These are phyloP conservation scores for Elsinoe perseae DNA, from an alignment of 2,329 filamentous ascomycete genomes.

Conservation along the genomic window DNA sequence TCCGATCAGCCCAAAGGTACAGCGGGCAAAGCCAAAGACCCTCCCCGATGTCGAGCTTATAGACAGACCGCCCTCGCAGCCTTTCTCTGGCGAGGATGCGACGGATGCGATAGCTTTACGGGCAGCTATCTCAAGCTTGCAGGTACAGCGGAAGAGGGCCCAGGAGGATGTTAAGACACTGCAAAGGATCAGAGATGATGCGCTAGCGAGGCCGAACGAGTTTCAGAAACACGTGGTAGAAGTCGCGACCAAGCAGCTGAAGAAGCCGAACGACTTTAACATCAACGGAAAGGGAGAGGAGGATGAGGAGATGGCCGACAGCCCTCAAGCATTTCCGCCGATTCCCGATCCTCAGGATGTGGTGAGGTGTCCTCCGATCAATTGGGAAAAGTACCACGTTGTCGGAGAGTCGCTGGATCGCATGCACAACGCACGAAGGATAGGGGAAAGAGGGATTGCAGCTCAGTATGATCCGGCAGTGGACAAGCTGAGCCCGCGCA, in stretches of 20 bases:
- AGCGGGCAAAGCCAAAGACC: not conserved
- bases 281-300: conserved; percentile 29
- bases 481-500: conserved; percentile 39
- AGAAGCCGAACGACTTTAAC: conserved; percentile 23
- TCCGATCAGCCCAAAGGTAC: conserved; percentile 18
- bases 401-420: conserved; percentile 76
- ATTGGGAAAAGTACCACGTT: conserved; percentile 93
- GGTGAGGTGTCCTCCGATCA: conserved; percentile 78
- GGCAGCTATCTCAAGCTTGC: conserved; percentile 76
- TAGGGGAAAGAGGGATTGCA: conserved; percentile 47
- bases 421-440: conserved; percentile 64
- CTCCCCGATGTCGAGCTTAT: conserved; percentile 31
- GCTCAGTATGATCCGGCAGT: conserved; percentile 54
- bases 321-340: conserved; percentile 45
- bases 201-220: conserved; percentile 60
- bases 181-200: conserved; percentile 60
- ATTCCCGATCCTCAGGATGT: conserved; percentile 75
- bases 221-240: conserved; percentile 59
- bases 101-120: conserved; percentile 81
- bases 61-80: conserved; percentile 36
- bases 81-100: conserved; percentile 51
- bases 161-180: conserved; percentile 65
- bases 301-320: conserved; percentile 21
- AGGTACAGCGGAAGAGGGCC: conserved; percentile 75
- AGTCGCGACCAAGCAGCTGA: conserved; percentile 25